Evolutionary conservation across 768 basidiomycete species (phyloP), one percentile per base, ranked within the genome.

Genomic region (Termitomyces eurrhizus): DNA sequence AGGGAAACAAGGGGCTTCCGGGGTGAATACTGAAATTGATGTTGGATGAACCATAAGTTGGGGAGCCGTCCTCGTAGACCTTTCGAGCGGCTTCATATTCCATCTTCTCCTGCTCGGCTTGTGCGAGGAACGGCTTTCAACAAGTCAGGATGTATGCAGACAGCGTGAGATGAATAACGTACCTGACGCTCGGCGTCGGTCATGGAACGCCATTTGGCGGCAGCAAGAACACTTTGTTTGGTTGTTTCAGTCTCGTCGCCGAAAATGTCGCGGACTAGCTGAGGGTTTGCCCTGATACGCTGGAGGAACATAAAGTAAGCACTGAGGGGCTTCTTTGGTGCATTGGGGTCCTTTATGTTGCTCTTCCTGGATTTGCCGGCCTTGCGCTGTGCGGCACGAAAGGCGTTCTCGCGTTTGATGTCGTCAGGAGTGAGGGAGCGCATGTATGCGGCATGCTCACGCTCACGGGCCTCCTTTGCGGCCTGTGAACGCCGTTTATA

Each of bases 281-380:
- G 77, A 2, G 86, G 83, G 68, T 91, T 86, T 56, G 90, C 88
- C 62, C 95, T 82, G 66, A 97, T 97, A 49, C 88, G 85, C 72
- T 95, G 93, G 64, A 96, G 73, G 78, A 95, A 97, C 87, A 95
- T 91, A 65, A 97, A 96, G 69, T 96, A 97, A 0, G 95, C 93
- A 70, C 87, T 89, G 48, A 96, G 83, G 7, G 95, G 95, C 70
- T 96, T 96, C 85, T 94, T 95, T 3, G 95, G 95, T 8, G 93
- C 95, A 69, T 97, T 96, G 37, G 94, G 94, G 71, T 97, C 94
- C 77, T 95, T 96, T 75, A 97, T 90, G 72, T 97, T 97, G 65
- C 89, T 89, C 82, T 90, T 92, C 64, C 93, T 83, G 42, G 91
- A 94, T 74, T 93, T 94, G 63, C 95, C 95, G 16, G 92, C 90